Evolutionary conservation across 2,329 filamentous ascomycete genomes (phyloP), one percentile per base, ranked within the genome.

Genomic region (Aureobasidium sp.): DNA sequence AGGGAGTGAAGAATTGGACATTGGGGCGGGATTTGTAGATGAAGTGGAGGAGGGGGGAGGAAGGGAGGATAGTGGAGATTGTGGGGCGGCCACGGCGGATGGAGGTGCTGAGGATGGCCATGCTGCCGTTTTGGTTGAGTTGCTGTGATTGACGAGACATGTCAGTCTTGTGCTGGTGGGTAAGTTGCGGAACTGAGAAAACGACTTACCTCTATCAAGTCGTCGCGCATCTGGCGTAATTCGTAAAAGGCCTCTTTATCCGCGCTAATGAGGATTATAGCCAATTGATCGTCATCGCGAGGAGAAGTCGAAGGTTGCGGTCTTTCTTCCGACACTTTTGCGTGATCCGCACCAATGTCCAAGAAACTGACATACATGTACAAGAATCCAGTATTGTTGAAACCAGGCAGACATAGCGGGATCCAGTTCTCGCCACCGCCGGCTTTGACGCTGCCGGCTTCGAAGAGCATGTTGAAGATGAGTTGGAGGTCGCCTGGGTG

Each of bases 281-380:
- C 94, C n/a, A 96, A 86, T 29, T 84, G 82, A 66, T 94, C 87
- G 56, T 91, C 50, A 54, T 70, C 70, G 11, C 71, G 71, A 5
- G 65, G 64, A 7, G 68, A 77, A 5, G 33, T 33, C 12, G 70
- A 68, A 57, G 69, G 61, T 15, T 75, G 73, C 6, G 74, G 70
- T 7, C 44, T 11, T n/a, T 60, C 58, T 42, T 57, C 57, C 11
- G 57, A 40, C 3, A 56, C 48, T 22, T 56, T 56, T 9, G 49
- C 42, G 2, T n/a, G 9, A 9, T 47, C 42, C 1, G 22, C 27
- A 53, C 60, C 47, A 40, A 84, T 79, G 67, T 90, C 86, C 64
- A 99, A 83, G 73, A 97, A 99, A 78, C 90, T 96, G 71, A 99
- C 94, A 71, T 97, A 99, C 91, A 99, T 97, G 78, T 99, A 97